Conservation (phyloP, 2,329 filamentous ascomycete species). For the Fusarium aywerte region DNA sequence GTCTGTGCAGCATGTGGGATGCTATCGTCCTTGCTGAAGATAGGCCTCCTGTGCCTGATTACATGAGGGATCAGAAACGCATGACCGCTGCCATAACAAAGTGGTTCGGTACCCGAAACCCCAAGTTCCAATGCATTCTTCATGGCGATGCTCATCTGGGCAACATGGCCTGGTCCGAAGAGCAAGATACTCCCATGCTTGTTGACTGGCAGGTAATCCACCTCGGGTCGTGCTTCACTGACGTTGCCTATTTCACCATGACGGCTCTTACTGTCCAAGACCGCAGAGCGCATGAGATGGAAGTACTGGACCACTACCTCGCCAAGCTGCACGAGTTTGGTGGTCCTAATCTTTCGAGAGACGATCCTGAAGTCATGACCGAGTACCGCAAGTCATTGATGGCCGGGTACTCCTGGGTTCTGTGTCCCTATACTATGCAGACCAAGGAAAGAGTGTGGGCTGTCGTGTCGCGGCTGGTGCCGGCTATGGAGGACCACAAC, state of each 20-base stretch:
- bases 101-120: constrained; percentile 3
- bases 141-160: constrained; percentile 1
- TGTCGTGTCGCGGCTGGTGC: constrained; percentile 9
- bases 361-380: constrained; percentile 2
- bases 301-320: constrained; percentile 13
- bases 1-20: constrained; percentile 12
- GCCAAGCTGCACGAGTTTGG: constrained; percentile 5
- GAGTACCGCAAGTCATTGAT: constrained; percentile 7
- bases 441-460: constrained; percentile 9
- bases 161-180: constrained; percentile 8
- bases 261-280: constrained; percentile 4
- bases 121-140: constrained; percentile 3
- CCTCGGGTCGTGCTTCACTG: constrained; percentile 3
- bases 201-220: constrained; percentile 6
- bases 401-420: not conserved
- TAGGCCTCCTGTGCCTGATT: not conserved
- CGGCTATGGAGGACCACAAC: constrained; percentile 22
- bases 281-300: constrained; percentile 13
- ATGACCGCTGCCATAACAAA: constrained; percentile 8
- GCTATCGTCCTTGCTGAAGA: constrained; percentile 1
- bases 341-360: not conserved
- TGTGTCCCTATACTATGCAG: constrained; percentile 18
- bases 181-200: not conserved
- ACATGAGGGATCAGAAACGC: not conserved
- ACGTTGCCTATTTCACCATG: constrained; percentile 6